Conservation (phyloP, 805 yeast genomes). For the Saccharomycopsis malanga region DNA sequence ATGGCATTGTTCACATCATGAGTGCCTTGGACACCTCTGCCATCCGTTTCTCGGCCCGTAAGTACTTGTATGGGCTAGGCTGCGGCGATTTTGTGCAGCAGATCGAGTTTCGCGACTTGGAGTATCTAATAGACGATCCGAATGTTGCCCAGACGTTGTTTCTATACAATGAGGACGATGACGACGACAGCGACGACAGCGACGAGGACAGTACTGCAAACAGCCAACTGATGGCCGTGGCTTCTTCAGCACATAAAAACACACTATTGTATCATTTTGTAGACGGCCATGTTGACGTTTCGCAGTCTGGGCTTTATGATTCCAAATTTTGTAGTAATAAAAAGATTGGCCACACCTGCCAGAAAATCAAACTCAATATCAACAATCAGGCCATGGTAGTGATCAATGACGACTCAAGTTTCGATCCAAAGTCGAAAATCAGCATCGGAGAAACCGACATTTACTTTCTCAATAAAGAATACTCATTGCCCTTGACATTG, state of each 20-base stretch:
- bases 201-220: conserved; percentile 19
- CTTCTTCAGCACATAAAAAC: conserved; percentile 28
- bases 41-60: conserved; percentile 44
- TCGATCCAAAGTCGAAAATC: conserved; percentile 35
- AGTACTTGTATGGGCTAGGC: conserved; percentile 51
- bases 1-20: conserved; percentile 47
- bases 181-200: conserved; percentile 28
- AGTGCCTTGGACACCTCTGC: conserved; percentile 28
- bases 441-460: conserved; percentile 59
- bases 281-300: conserved; percentile 36
- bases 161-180: conserved; percentile 36
- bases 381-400: conserved; percentile 30
- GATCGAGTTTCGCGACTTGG: conserved; percentile 50
- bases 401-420: conserved; percentile 46
- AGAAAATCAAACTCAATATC: conserved; percentile 36
- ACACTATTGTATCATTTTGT: conserved; percentile 59
- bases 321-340: conserved; percentile 50
- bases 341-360: conserved; percentile 59
- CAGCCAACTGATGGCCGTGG: conserved; percentile 22
- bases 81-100: conserved; percentile 65
- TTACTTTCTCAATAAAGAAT: conserved; percentile 53
- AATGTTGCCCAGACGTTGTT: conserved; percentile 54
- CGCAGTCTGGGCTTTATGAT: conserved; percentile 33
- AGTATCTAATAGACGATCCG: conserved; percentile 48
- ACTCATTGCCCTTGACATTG: conserved; percentile 57